A percentile compares a stretch with the other conserved stretches of the same genome.
Evolutionary conservation across 371 early-diverging fungal species (phyloP).

Genomic region (Mucor piriformis): DNA sequence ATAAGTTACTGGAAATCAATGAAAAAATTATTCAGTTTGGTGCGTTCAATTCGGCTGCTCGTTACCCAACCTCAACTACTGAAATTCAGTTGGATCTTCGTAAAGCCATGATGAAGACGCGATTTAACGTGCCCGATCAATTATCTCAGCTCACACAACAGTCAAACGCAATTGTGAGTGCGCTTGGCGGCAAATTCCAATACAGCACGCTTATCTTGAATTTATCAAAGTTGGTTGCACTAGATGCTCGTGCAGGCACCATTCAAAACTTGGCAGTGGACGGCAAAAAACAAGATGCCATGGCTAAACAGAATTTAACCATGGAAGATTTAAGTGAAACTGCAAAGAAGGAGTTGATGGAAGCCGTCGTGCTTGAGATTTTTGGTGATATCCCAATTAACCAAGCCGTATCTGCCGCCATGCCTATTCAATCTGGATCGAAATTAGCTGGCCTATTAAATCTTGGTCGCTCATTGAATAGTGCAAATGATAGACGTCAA

Average conservation of each 20-base stretch:
- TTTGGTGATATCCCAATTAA: constrained; percentile 55
- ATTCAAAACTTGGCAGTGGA: constrained; percentile 20
- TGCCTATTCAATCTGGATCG: constrained; percentile 31
- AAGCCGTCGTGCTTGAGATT: constrained; percentile 40
- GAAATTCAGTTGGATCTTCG: constrained; percentile 30
- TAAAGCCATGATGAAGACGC: constrained; percentile 34
- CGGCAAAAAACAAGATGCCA: neutral
- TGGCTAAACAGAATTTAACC: neutral
- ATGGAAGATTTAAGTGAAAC: constrained; percentile 24
- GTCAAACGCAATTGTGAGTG: constrained; percentile 25
- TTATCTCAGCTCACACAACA: constrained; percentile 24
- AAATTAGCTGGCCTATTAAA: constrained; percentile 23
- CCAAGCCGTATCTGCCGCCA: constrained; percentile 47
- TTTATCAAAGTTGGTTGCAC: constrained; percentile 30
- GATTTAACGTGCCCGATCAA: constrained; percentile 40
- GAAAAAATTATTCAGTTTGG: constrained; percentile 44
- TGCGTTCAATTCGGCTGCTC: constrained; percentile 43
- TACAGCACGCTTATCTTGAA: constrained; percentile 43
- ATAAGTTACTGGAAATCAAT: constrained; percentile 22
- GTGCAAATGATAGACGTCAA: constrained; percentile 18
- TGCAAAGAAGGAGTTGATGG: constrained; percentile 35
- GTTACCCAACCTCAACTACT: constrained; percentile 27
- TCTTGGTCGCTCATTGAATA: neutral
- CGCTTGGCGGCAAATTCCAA: constrained; percentile 37
- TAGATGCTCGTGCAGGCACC: constrained; percentile 34